Base-by-base conservation (phyloP, 495 filamentous ascomycete genomes). In the Penicillium atrosanguineum region DNA sequence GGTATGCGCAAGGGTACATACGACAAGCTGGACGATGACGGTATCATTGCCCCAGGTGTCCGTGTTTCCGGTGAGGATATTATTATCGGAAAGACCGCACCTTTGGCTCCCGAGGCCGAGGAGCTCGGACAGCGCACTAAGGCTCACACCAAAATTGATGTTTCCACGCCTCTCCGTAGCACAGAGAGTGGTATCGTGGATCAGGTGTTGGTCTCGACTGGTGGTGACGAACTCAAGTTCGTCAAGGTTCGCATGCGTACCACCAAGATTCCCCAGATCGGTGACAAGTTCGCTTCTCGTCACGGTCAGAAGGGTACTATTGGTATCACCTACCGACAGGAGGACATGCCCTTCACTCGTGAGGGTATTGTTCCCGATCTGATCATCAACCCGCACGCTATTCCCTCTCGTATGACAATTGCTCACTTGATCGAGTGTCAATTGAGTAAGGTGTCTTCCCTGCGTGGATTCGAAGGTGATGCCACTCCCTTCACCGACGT, bases 331-430 rank as follows among this genome's bases (percentile, higher is more conserved):
- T 97, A 90, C 71, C 83, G 92, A 12, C 89, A 95, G 59, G 94
- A 97, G 71, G 95, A 99, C 64, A 99, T 99, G 94, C 95, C 95
- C 0, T 99, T 97, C 72, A 95, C 91, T 6, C 77, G 84, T 39
- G 89, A 97, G 70, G 94, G 94, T 57, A 82, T 97, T 46, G 86
- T 86, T 1, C 94, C 94, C 1, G 94, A 99, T 69, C 76, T 99
- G 48, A 97, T 99, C 70, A 97, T 99, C 81, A 99, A 99, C 66
- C 94, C 94, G 0, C 94, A 99, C 81, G 94, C 95, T 70, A 97
- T 99, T 81, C 94, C 94, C 1, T 99, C 94, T 14, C 94, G 94
- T 80, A 99, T 99, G 94, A 99, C 94, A 0, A 97, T 97, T 79
- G 94, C 95, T 53, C 95, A 99, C 80, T 90, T 99, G 81, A 95